A percentile compares a stretch with the other conserved stretches of the same genome.
These are phyloP conservation scores for Cercis canadensis DNA, from an alignment of 306 rosid species.

Conservation along the genomic window DNA sequence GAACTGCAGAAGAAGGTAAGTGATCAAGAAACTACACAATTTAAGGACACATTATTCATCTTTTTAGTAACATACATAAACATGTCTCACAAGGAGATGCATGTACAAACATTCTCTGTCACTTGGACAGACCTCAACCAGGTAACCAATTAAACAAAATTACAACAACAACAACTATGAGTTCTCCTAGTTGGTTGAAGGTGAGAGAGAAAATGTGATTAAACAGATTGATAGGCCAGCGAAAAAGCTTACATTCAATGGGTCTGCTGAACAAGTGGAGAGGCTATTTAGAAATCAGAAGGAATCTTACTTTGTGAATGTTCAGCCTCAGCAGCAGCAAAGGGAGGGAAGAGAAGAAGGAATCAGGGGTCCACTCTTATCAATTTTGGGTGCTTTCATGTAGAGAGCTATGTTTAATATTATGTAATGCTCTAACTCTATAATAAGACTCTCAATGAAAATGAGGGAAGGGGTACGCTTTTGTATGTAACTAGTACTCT, in stretches of 20 bases:
- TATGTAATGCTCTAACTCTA: no score
- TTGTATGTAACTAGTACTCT: no score
- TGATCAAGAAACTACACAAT: slow-evolving; percentile 3
- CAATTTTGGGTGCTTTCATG: no score
- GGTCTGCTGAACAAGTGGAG: slow-evolving; percentile 37
- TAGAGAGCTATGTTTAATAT: no score
- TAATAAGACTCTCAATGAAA: no score
- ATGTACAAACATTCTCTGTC: slow-evolving; percentile 5
- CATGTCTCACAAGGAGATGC: slow-evolving; percentile 7
- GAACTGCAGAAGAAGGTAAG: slow-evolving; percentile 61
- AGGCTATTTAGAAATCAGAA: slow-evolving; percentile 33
- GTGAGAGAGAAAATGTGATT: slow-evolving; percentile 46
- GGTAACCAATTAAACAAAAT: slow-evolving; percentile 30
- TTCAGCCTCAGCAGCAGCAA: slow-evolving; percentile 9
- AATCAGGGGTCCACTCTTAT: neutral
- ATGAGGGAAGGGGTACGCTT: no score
- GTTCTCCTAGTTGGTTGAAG: no score
- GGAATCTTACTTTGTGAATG: slow-evolving; percentile 44
- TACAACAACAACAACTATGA: no score
- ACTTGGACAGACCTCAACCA: neutral
- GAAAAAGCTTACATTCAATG: slow-evolving; percentile 36
- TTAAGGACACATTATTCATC: slow-evolving; percentile 1
- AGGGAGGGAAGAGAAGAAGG: neutral
- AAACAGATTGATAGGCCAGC: slow-evolving; percentile 36
- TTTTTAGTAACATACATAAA: slow-evolving; percentile 2